Conservation (phyloP, 345 rosid genomes). For the Combretum micranthum region DNA sequence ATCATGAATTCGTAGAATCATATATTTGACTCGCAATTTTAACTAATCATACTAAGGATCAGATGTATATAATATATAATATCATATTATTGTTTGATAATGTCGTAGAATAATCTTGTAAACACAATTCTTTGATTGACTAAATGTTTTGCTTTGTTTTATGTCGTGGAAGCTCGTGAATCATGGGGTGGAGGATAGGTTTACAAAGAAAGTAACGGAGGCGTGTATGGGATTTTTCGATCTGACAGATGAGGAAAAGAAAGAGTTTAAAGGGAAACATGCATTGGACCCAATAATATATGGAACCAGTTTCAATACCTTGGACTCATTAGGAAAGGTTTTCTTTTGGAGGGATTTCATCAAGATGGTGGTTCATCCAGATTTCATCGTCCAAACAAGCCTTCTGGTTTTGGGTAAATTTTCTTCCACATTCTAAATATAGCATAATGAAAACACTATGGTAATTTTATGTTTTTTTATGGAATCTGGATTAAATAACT, state of each 20-base stretch:
- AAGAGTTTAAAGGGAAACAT: slow-evolving; percentile 25
- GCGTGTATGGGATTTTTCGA: slow-evolving; percentile 27
- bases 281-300: slow-evolving; percentile 37
- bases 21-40: no score
- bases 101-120: no score
- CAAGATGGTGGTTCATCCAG: slow-evolving; percentile 28
- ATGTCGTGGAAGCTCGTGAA: slow-evolving; percentile 26
- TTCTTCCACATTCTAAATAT: not conserved
- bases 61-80: no score
- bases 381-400: slow-evolving; percentile 35
- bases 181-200: slow-evolving; percentile 31
- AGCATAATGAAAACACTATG: no score
- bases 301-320: slow-evolving; percentile 38
- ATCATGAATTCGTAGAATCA: no score
- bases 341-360: slow-evolving; percentile 38
- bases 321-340: slow-evolving; percentile 16
- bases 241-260: slow-evolving; percentile 35
- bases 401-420: slow-evolving; percentile 24
- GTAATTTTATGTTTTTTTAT: no score
- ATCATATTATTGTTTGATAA: no score
- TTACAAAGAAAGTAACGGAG: slow-evolving; percentile 24
- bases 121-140: no score
- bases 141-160: no score
- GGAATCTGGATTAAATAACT: no score
- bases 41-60: no score